These are phyloP conservation scores for Mariannaea elegans DNA, from an alignment of 2,329 filamentous ascomycete species.

Conservation along the genomic window DNA sequence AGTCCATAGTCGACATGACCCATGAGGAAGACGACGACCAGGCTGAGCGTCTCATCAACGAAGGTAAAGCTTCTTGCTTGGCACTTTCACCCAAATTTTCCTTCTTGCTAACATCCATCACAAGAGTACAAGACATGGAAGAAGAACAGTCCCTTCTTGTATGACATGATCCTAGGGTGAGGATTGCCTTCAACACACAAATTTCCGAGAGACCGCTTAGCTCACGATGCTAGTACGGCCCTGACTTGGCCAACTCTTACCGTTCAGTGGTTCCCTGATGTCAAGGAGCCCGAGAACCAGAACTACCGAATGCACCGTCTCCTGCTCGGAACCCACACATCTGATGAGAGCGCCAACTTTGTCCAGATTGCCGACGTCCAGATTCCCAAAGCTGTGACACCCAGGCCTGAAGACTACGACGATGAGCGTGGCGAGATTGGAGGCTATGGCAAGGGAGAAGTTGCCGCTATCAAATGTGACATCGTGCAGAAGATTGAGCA, in stretches of 20 bases:
- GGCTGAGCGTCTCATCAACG: constrained; percentile 91
- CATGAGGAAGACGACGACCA: constrained; percentile 77
- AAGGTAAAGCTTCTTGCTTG: constrained; percentile 63
- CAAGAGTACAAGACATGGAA: constrained; percentile 99
- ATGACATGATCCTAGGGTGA: constrained; percentile 93
- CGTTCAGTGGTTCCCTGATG: constrained; percentile 97
- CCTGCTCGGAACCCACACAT: constrained; percentile 94
- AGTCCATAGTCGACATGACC: constrained; percentile 46
- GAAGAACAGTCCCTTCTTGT: constrained; percentile 98
- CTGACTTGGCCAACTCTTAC: constrained; percentile 98
- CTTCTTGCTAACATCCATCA: constrained; percentile 26
- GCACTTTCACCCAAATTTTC: neutral
- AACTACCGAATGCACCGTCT: constrained; percentile 88
- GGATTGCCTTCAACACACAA: constrained; percentile 6
- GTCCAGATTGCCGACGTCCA: constrained; percentile 95
- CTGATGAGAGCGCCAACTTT: constrained; percentile 85
- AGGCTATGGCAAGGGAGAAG: constrained; percentile 81
- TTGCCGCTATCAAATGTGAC: constrained; percentile 82
- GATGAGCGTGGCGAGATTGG: constrained; percentile 93
- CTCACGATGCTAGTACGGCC: constrained; percentile 68
- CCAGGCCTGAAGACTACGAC: constrained; percentile 86
- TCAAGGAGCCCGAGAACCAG: constrained; percentile 86
- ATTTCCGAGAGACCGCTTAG: constrained; percentile 16
- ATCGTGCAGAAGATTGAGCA: constrained; percentile 97
- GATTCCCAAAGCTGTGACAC: constrained; percentile 79